Evolutionary conservation across 768 basidiomycete genomes (phyloP).

Genomic region (Serpula lacrymans): DNA sequence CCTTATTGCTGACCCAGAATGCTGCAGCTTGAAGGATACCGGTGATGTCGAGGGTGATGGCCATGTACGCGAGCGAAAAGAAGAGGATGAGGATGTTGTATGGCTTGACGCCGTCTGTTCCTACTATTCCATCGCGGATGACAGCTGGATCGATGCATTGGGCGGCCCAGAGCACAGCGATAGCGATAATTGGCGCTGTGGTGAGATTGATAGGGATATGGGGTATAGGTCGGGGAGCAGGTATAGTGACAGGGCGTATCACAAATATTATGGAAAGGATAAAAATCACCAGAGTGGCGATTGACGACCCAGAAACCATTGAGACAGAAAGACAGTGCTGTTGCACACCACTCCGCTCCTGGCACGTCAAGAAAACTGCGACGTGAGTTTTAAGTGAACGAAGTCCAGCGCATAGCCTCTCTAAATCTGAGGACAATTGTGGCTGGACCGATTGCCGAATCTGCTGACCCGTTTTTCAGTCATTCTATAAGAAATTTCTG

Average conservation of each 20-base stretch:
- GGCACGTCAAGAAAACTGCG: too few species aligned
- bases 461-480: too few species aligned
- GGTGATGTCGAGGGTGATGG: conserved; percentile 86
- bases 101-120: conserved; percentile 75
- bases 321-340: too few species aligned
- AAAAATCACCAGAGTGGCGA: conserved; percentile 51
- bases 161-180: conserved; percentile 51
- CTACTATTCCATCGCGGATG: conserved; percentile 77
- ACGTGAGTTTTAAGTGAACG: too few species aligned
- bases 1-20: conserved; percentile 82
- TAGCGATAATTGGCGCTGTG: conserved; percentile 51
- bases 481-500: too few species aligned
- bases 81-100: conserved; percentile 94
- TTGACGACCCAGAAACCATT: conserved; percentile 45
- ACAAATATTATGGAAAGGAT: conserved; percentile 52
- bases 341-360: too few species aligned
- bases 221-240: conserved; percentile 29
- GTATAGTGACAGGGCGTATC: conserved; percentile 43
- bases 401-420: too few species aligned
- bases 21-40: conserved; percentile 86
- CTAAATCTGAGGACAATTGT: too few species aligned
- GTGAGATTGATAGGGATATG: conserved; percentile 45
- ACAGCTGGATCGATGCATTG: conserved; percentile 45
- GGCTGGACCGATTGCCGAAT: too few species aligned
- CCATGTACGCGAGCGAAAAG: conserved; percentile 88